A percentile compares a stretch with the other conserved stretches of the same genome.
Evolutionary conservation across 2,329 filamentous ascomycete species (phyloP).

Genomic region (Clarireedia hainanense): DNA sequence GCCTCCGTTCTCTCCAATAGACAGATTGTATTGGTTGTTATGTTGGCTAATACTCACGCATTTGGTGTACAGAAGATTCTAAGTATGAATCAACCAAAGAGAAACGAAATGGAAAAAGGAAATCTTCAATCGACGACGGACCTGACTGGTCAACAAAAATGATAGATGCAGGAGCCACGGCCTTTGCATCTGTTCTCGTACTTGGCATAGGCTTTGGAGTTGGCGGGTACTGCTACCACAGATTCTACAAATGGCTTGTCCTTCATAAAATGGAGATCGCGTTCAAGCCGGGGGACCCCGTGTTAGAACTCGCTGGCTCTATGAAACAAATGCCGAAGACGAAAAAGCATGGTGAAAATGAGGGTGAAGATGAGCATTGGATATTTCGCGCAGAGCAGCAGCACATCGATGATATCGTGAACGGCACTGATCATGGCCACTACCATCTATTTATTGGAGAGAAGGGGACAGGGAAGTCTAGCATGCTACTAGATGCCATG

Average conservation of each 20-base stretch:
- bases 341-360: conserved; percentile 30
- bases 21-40: too few species aligned
- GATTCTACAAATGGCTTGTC: conserved; percentile 81
- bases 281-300: conserved; percentile 86
- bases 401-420: conserved; percentile 74
- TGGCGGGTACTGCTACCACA: conserved; percentile 72
- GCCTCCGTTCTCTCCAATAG: too few species aligned
- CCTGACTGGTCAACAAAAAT: conserved; percentile 43
- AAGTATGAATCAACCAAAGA: neutral
- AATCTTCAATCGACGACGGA: conserved; percentile 1
- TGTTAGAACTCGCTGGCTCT: conserved; percentile 69
- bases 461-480: conserved; percentile 94
- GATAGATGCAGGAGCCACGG: conserved; percentile 67
- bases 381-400: conserved; percentile 75
- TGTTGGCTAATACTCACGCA: too few species aligned
- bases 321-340: conserved; percentile 46
- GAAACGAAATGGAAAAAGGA: neutral
- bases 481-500: conserved; percentile 96
- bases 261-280: conserved; percentile 89
- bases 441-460: conserved; percentile 91
- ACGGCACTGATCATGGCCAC: conserved; percentile 65
- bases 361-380: conserved; percentile 46
- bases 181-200: conserved; percentile 65
- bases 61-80: neutral
- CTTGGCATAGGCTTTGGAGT: conserved; percentile 56